Conservation (phyloP, 805 yeast species). For the Lipomyces japonicus region DNA sequence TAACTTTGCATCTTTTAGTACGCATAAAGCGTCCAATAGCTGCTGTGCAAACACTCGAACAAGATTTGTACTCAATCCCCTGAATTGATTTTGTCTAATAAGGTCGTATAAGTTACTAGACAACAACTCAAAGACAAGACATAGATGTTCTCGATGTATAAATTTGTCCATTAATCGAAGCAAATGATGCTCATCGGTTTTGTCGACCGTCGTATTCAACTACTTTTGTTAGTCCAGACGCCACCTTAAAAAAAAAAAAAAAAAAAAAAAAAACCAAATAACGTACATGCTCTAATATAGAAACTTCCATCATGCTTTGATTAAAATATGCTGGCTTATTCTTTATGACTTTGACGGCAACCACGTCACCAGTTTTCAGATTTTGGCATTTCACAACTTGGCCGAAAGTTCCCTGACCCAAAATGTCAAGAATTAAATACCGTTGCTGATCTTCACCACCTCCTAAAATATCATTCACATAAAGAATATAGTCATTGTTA, state of each 20-base stretch:
- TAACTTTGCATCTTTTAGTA: conserved; percentile 74
- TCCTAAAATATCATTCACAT: conserved; percentile 91
- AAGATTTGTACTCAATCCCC: conserved; percentile 76
- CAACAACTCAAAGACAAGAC: conserved; percentile 85
- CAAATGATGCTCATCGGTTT: conserved; percentile 68
- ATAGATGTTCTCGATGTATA: conserved; percentile 86
- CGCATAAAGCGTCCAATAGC: conserved; percentile 71
- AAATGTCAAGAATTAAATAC: conserved; percentile 71
- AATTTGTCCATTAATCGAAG: conserved; percentile 80
- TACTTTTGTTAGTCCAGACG: not conserved
- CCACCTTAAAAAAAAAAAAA: not conserved
- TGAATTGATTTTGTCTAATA: conserved; percentile 87
- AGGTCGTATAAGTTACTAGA: conserved; percentile 87
- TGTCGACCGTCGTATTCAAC: conserved; percentile 66
- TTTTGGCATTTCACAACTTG: conserved; percentile 94
- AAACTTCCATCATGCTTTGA: conserved; percentile 88
- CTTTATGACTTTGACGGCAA: conserved; percentile 92
- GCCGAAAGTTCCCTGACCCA: conserved; percentile 98
- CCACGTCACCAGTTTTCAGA: conserved; percentile 72
- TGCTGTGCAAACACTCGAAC: conserved; percentile 78
- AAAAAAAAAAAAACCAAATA: not conserved
- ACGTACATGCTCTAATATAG: conserved; percentile 61
- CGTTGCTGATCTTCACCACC: conserved; percentile 66
- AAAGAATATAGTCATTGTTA: conserved; percentile 84
- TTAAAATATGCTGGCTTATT: conserved; percentile 86